Percentiles rank a stretch among this genome's conserved stretches.
Conservation (phyloP, 768 basidiomycete species). For the Rhodocollybia butyracea region DNA sequence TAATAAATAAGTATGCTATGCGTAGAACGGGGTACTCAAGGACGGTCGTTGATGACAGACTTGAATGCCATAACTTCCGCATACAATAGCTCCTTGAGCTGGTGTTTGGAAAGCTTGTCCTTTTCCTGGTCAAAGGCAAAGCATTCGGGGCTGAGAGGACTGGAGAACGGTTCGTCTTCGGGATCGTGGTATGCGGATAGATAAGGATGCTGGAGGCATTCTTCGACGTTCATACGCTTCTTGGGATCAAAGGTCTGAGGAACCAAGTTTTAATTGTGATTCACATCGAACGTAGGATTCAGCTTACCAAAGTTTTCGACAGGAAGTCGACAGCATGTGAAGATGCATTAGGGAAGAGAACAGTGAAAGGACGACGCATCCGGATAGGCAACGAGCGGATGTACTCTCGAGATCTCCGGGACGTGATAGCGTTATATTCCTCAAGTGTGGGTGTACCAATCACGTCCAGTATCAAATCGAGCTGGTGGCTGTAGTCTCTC, state of each 20-base stretch:
- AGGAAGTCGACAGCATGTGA: constrained; percentile 71
- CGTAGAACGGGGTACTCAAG: neutral
- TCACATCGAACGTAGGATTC: neutral
- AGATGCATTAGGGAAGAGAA: constrained; percentile 76
- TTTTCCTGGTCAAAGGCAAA: constrained; percentile 88
- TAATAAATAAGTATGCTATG: neutral
- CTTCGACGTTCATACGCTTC: constrained; percentile 78
- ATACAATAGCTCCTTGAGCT: constrained; percentile 81
- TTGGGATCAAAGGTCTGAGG: constrained; percentile 81
- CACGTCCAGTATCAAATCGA: constrained; percentile 84
- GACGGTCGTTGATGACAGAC: constrained; percentile 48
- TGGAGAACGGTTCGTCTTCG: constrained; percentile 81
- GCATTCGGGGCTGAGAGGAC: constrained; percentile 77
- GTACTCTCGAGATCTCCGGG: constrained; percentile 81
- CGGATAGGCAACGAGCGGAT: constrained; percentile 83
- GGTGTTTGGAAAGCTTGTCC: constrained; percentile 71
- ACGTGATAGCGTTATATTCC: constrained; percentile 89
- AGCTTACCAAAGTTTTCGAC: constrained; percentile 59
- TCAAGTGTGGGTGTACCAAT: constrained; percentile 89
- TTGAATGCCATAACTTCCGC: constrained; percentile 80
- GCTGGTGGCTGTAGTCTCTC: constrained; percentile 83
- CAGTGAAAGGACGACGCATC: constrained; percentile 66
- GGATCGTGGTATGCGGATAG: constrained; percentile 83
- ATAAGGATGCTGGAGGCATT: constrained; percentile 82
- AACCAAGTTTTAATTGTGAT: neutral